A percentile compares a stretch with the other conserved stretches of the same genome.
These are phyloP conservation scores for Amanita molliuscula DNA, from an alignment of 768 basidiomycete species.

Conservation along the genomic window DNA sequence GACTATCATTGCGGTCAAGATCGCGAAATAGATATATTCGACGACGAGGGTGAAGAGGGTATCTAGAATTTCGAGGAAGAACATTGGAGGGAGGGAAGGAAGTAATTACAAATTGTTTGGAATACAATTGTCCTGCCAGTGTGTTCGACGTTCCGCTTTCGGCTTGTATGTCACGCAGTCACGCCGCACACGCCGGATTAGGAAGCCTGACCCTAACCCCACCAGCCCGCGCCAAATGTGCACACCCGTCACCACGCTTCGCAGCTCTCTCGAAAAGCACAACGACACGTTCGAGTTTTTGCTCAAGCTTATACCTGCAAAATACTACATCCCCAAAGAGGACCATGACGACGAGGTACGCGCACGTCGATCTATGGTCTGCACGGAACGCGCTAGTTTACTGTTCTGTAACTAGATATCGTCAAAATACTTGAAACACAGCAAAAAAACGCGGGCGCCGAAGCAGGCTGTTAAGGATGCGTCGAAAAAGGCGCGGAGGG, in stretches of 20 bases:
- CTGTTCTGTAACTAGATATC: background rate
- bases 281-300: slow-evolving; percentile 81
- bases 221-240: slow-evolving; percentile 23
- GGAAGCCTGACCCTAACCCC: background rate
- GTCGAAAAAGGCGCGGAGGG: slow-evolving; percentile 78
- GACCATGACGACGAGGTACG: slow-evolving; percentile 62
- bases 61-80: too few species aligned
- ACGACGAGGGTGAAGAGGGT: too few species aligned
- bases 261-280: slow-evolving; percentile 66
- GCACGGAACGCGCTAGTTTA: background rate
- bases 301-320: slow-evolving; percentile 78
- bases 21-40: too few species aligned
- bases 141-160: too few species aligned
- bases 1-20: too few species aligned
- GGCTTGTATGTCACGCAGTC: too few species aligned
- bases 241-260: slow-evolving; percentile 37
- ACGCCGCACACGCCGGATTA: too few species aligned
- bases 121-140: too few species aligned
- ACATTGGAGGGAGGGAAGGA: too few species aligned
- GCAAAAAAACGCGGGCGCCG: slow-evolving; percentile 72
- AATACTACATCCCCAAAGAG: slow-evolving; percentile 73
- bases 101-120: too few species aligned
- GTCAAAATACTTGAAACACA: slow-evolving; percentile 43
- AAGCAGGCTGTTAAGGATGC: slow-evolving; percentile 87
- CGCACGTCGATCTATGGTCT: background rate